Conservation (phyloP, 305 asterid genomes). For the Salvia sclarea region DNA sequence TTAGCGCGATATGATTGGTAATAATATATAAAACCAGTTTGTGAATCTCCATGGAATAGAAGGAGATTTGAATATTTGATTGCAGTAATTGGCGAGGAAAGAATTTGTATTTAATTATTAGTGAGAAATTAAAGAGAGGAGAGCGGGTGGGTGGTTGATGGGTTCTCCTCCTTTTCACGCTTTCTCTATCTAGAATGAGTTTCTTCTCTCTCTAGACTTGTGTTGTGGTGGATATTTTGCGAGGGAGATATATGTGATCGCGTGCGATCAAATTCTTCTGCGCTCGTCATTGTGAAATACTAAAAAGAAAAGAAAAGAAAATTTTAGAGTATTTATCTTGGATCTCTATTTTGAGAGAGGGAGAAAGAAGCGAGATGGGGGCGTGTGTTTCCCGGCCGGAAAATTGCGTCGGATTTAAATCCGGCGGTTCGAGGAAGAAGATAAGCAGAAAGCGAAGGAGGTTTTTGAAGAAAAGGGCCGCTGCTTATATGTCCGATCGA, state of each 20-base stretch:
- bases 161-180: slow-evolving; percentile 37
- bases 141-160: slow-evolving; percentile 24
- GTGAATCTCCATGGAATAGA: slow-evolving; percentile 36
- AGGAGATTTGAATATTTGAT: slow-evolving; percentile 23
- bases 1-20: neutral
- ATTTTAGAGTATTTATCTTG: neutral
- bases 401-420: slow-evolving; percentile 56
- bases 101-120: neutral
- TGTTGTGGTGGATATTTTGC: slow-evolving; percentile 38
- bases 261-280: slow-evolving; percentile 12
- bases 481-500: slow-evolving; percentile 61
- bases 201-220: slow-evolving; percentile 44
- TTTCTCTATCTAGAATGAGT: slow-evolving; percentile 36
- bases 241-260: slow-evolving; percentile 25
- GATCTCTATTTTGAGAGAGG: neutral
- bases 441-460: slow-evolving; percentile 46
- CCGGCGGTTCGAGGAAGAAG: slow-evolving; percentile 46
- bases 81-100: slow-evolving; percentile 24
- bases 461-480: slow-evolving; percentile 47
- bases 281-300: neutral
- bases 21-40: slow-evolving; percentile 8
- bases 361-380: slow-evolving; percentile 55
- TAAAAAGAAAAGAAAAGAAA: neutral
- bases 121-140: no score
- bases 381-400: slow-evolving; percentile 76